Evolutionary conservation across 176 grass and related monocot genomes (phyloP).

Genomic region (Eragrostis curvula): DNA sequence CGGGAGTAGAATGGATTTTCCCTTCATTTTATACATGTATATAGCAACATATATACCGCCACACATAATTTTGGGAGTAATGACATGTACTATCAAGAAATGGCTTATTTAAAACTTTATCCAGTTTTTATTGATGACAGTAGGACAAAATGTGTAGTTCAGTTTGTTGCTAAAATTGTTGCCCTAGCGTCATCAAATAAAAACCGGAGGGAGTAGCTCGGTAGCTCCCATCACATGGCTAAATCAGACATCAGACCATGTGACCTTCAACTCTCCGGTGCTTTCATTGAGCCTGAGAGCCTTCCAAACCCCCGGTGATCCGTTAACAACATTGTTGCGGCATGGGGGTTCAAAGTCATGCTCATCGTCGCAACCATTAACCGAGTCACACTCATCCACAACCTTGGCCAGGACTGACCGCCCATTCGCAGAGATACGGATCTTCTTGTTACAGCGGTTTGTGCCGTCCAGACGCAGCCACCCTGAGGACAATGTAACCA

Average conservation of each 20-base stretch:
- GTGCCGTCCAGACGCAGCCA: constrained; percentile 60
- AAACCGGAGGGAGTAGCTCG: background rate
- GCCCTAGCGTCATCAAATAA: no score
- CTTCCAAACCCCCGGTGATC: constrained; percentile 66
- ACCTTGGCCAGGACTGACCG: constrained; percentile 57
- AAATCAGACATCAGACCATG: constrained; percentile 58
- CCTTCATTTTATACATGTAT: no score
- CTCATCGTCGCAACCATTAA: constrained; percentile 37
- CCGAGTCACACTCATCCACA: constrained; percentile 73
- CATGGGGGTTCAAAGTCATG: constrained; percentile 71
- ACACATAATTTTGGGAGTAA: no score
- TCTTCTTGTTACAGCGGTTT: constrained; percentile 43
- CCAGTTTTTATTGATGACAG: no score
- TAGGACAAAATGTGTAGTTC: no score
- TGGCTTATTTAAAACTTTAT: background rate
- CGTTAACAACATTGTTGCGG: constrained; percentile 59
- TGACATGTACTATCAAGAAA: background rate
- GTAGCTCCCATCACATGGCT: no score
- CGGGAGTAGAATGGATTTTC: no score
- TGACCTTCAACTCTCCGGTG: constrained; percentile 54
- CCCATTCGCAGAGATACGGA: constrained; percentile 49
- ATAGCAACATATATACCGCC: no score
- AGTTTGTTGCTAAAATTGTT: no score
- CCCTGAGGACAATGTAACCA: constrained; percentile 61
- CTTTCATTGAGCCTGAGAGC: constrained; percentile 46